These are phyloP conservation scores for Biscogniauxia mediterranea DNA, from an alignment of 2,329 filamentous ascomycete species.

Conservation along the genomic window DNA sequence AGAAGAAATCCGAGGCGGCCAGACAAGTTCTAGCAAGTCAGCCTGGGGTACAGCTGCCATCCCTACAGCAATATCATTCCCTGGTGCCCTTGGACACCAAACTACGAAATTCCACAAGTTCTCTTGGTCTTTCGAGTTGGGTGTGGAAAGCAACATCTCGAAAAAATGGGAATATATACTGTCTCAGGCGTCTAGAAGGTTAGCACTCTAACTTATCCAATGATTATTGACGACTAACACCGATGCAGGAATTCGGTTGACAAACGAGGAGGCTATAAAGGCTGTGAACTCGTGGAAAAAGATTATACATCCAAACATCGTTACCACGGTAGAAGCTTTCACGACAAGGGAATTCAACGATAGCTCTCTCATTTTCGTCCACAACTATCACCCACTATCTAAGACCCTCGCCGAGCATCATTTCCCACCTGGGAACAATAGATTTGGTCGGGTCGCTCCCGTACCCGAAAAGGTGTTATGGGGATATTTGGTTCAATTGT, in stretches of 20 bases:
- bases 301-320: slow-evolving; percentile 76
- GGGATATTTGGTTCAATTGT: slow-evolving; percentile 89
- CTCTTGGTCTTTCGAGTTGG: slow-evolving; percentile 90
- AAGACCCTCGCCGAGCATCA: slow-evolving; percentile 88
- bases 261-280: slow-evolving; percentile 84
- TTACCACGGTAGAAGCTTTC: slow-evolving; percentile 87
- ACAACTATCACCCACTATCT: slow-evolving; percentile 87
- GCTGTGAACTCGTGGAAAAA: slow-evolving; percentile 87
- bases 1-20: slow-evolving; percentile 82
- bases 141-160: slow-evolving; percentile 90
- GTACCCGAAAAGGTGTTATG: slow-evolving; percentile 77
- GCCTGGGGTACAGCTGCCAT: slow-evolving; percentile 59
- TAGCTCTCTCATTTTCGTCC: slow-evolving; percentile 90
- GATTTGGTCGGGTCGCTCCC: slow-evolving; percentile 43
- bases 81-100: slow-evolving; percentile 84
- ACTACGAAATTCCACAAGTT: slow-evolving; percentile 71
- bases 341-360: slow-evolving; percentile 92
- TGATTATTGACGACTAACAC: slow-evolving; percentile 14
- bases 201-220: slow-evolving; percentile 14
- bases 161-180: slow-evolving; percentile 88
- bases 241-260: slow-evolving; percentile 70
- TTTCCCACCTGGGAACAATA: slow-evolving; percentile 52
- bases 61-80: slow-evolving; percentile 87
- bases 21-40: slow-evolving; percentile 79
- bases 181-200: slow-evolving; percentile 81